These are phyloP conservation scores for Mycena leptocephala DNA, from an alignment of 768 basidiomycete species.

Conservation along the genomic window DNA sequence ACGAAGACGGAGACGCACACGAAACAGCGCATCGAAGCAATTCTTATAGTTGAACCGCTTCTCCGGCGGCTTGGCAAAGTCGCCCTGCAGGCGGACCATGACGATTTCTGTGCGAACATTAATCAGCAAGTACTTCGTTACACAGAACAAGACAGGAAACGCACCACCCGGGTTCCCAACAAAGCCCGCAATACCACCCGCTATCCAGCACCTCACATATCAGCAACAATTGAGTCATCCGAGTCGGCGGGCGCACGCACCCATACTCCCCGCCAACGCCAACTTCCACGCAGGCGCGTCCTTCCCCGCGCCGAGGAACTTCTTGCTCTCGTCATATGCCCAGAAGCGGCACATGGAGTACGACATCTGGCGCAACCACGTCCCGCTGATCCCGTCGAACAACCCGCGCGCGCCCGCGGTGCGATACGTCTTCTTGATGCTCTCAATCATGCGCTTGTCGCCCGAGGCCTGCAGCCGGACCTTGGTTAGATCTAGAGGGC, in stretches of 20 bases:
- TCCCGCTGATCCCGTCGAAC: slow-evolving; percentile 92
- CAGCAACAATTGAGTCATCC: not conserved
- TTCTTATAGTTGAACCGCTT: too few species aligned
- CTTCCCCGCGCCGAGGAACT: too few species aligned
- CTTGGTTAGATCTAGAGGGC: slow-evolving; percentile 92
- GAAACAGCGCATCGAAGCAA: slow-evolving; percentile 89
- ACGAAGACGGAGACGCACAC: slow-evolving; percentile 65
- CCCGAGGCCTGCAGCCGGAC: slow-evolving; percentile 93
- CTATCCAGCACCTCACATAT: slow-evolving; percentile 52
- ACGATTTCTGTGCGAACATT: slow-evolving; percentile 77
- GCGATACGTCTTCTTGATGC: slow-evolving; percentile 85
- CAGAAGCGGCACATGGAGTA: too few species aligned
- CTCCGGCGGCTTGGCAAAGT: slow-evolving; percentile 90
- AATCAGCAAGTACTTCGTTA: not conserved
- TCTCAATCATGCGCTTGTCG: slow-evolving; percentile 92
- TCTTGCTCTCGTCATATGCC: too few species aligned
- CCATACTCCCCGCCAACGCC: too few species aligned
- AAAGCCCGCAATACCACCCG: too few species aligned
- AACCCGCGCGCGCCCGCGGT: slow-evolving; percentile 85
- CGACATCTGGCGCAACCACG: too few species aligned
- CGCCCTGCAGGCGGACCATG: slow-evolving; percentile 93
- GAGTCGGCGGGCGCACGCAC: slow-evolving; percentile 40
- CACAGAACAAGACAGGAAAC: slow-evolving; percentile 45
- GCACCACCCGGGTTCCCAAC: slow-evolving; percentile 93
- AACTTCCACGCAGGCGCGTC: too few species aligned